These are phyloP conservation scores for Aegilops longissima DNA, from an alignment of 176 grass and related monocot genomes.

Conservation along the genomic window DNA sequence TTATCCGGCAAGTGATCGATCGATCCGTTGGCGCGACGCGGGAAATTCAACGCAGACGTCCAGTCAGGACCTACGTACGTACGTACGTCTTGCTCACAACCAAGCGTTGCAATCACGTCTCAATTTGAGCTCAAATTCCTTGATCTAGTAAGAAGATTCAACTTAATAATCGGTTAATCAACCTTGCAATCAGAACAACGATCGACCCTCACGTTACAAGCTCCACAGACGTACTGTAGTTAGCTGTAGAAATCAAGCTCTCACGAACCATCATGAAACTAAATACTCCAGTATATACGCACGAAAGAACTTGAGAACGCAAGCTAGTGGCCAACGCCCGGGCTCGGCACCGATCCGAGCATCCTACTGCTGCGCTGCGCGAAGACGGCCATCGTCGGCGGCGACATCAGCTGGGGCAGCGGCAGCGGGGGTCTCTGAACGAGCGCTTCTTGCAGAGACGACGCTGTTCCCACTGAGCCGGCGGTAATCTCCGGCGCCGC, in stretches of 20 bases:
- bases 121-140: background rate
- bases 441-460: background rate
- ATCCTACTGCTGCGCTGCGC: constrained; percentile 8
- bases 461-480: background rate
- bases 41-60: background rate
- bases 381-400: background rate
- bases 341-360: constrained; percentile 62
- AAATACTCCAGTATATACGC: background rate
- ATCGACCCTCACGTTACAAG: background rate
- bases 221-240: background rate
- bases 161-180: background rate
- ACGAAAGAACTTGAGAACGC: background rate
- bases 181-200: background rate
- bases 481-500: background rate
- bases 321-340: constrained; percentile 57
- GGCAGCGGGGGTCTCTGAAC: background rate
- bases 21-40: background rate
- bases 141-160: background rate
- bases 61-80: background rate
- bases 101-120: background rate
- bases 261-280: background rate
- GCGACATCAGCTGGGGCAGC: background rate
- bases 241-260: background rate
- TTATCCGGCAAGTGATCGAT: constrained; percentile 1
- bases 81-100: background rate